Percentiles rank a stretch among this genome's conserved stretches.
phyloP scores from a whole-genome alignment of 305 asterid genomes.

The Plantago lanceolata region DNA sequence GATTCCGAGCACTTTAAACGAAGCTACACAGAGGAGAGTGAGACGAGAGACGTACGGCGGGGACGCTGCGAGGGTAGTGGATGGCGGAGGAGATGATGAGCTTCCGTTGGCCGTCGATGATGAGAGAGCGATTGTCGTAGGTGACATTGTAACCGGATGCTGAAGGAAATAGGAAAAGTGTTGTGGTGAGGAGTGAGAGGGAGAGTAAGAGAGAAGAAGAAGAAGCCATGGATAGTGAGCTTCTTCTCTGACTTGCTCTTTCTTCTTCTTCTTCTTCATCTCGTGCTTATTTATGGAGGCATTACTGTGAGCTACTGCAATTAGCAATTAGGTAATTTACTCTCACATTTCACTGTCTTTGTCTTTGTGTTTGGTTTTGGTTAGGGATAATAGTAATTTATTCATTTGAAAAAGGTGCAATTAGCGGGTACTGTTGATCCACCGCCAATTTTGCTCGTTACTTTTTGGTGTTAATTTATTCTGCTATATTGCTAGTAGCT shows the following conservation, averaged over 20 bases:
- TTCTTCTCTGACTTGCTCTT: background rate
- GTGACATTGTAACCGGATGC: conserved; percentile 49
- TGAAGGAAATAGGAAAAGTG: conserved; percentile 3
- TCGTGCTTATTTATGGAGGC: background rate
- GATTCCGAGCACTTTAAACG: too few relatives aligned
- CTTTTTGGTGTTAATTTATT: too few relatives aligned
- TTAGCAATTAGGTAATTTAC: too few relatives aligned
- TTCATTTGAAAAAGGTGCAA: background rate
- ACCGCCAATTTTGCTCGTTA: background rate
- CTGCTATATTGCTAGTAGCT: too few relatives aligned
- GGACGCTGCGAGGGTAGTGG: conserved; percentile 96
- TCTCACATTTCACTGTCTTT: background rate
- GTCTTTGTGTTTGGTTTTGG: background rate
- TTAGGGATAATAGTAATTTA: too few relatives aligned
- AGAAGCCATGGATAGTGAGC: conserved; percentile 10
- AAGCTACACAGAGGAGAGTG: background rate
- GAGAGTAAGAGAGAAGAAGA: conserved; percentile 4
- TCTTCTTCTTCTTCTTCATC: background rate
- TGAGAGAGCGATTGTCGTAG: conserved; percentile 73
- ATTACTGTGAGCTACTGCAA: background rate
- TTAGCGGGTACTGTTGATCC: background rate
- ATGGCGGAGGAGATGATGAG: conserved; percentile 83
- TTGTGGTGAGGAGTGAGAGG: background rate
- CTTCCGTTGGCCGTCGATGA: conserved; percentile 78
- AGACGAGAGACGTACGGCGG: conserved; percentile 46